These are phyloP conservation scores for Ammopiptanthus mongolicus DNA, from an alignment of 306 rosid genomes.

Conservation along the genomic window DNA sequence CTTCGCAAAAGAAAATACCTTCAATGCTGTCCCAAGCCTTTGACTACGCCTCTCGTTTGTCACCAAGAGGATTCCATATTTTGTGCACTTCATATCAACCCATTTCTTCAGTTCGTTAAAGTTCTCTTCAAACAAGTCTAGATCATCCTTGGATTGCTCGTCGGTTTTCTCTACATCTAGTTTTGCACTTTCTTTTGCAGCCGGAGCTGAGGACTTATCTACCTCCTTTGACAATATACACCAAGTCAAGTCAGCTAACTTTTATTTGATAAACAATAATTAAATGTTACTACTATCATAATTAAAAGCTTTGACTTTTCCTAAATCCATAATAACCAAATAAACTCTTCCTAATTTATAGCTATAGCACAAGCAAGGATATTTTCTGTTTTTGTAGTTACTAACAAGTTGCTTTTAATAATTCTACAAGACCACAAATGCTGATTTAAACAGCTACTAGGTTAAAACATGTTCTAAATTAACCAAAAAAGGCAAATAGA, in stretches of 20 bases:
- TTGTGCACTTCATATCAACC: constrained; percentile 75
- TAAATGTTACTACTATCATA: neutral
- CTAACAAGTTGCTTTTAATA: neutral
- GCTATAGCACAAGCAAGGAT: neutral
- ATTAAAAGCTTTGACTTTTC: neutral
- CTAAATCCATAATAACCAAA: neutral
- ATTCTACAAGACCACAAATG: neutral
- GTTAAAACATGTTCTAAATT: neutral
- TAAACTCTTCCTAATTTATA: neutral
- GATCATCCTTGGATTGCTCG: constrained; percentile 33
- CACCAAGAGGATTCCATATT: constrained; percentile 71
- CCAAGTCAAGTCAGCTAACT: constrained; percentile 27
- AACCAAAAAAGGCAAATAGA: neutral
- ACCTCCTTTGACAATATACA: constrained; percentile 37
- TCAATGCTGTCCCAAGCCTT: constrained; percentile 84
- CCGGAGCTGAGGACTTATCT: constrained; percentile 24
- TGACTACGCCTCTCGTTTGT: constrained; percentile 60
- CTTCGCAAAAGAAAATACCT: constrained; percentile 43
- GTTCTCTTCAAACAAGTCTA: constrained; percentile 70
- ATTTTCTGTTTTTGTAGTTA: constrained; percentile 5
- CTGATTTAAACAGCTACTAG: neutral
- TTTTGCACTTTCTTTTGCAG: constrained; percentile 34
- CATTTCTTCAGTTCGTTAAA: constrained; percentile 78
- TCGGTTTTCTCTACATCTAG: constrained; percentile 33
- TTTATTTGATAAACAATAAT: constrained; percentile 17